Conservation (phyloP, 768 basidiomycete genomes). For the Hypholoma fasciculare region DNA sequence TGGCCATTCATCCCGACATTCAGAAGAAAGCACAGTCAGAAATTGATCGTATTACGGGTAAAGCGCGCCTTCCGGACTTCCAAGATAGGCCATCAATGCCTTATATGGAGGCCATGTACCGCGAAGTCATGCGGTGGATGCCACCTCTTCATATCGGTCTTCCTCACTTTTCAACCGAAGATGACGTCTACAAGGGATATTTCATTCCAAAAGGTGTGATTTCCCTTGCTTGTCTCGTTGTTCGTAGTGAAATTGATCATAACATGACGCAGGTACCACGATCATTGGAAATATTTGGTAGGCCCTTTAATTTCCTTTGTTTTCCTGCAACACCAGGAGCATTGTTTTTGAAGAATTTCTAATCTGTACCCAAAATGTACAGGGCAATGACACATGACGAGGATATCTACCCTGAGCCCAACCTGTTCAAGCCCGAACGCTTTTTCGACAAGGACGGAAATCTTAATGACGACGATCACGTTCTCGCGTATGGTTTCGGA, state of each 20-base stretch:
- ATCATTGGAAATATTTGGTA: conserved; percentile 12
- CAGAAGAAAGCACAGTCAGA: conserved; percentile 34
- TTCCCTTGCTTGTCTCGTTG: background rate
- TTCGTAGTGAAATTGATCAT: background rate
- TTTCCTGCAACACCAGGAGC: too few species aligned
- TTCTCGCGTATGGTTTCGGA: conserved; percentile 14
- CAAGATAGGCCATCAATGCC: conserved; percentile 25
- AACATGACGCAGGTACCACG: conserved; percentile 1
- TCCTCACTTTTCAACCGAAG: conserved; percentile 9
- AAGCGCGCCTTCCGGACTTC: conserved; percentile 24
- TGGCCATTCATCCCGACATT: conserved; percentile 29
- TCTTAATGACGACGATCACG: conserved; percentile 7
- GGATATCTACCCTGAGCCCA: conserved; percentile 18
- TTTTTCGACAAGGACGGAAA: conserved; percentile 13
- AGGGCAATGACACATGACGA: conserved; percentile 22
- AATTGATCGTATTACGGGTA: conserved; percentile 30
- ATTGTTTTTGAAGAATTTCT: background rate
- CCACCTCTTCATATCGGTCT: conserved; percentile 8
- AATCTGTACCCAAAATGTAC: background rate
- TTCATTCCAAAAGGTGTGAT: conserved; percentile 14
- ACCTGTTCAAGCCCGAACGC: conserved; percentile 22
- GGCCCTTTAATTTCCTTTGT: background rate
- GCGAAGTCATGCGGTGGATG: conserved; percentile 17
- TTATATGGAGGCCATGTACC: conserved; percentile 21
- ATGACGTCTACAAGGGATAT: conserved; percentile 14